Evolutionary conservation across 1,284 basidiomycete genomes (phyloP).

Genomic region (Ustilago loliicola): DNA sequence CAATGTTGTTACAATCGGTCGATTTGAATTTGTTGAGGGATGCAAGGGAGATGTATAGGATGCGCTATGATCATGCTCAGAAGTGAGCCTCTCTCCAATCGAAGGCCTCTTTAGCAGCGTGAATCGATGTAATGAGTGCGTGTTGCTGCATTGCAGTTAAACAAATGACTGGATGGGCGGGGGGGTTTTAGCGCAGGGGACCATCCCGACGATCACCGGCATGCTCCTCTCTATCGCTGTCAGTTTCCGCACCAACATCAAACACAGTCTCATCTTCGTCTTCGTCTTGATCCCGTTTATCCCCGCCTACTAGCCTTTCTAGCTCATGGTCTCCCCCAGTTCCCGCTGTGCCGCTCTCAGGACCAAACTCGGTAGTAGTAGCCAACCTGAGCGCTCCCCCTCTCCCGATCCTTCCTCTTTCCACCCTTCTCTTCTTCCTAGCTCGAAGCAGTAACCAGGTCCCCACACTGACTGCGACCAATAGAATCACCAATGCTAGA

Average conservation of each 20-base stretch:
- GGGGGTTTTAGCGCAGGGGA: slow-evolving; percentile 15
- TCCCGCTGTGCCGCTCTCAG: slow-evolving; percentile 32
- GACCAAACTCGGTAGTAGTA: slow-evolving; percentile 27
- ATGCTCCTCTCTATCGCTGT: slow-evolving; percentile 14
- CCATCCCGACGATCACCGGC: slow-evolving; percentile 11
- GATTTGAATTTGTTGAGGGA: slow-evolving; percentile 56
- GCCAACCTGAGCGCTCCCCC: slow-evolving; percentile 40
- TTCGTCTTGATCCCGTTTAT: slow-evolving; percentile 49
- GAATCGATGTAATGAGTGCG: neutral
- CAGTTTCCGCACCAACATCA: slow-evolving; percentile 72
- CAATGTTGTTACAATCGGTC: slow-evolving; percentile 54
- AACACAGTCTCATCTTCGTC: slow-evolving; percentile 70
- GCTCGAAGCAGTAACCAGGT: slow-evolving; percentile 81
- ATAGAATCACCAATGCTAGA: slow-evolving; percentile 82
- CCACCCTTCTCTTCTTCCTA: slow-evolving; percentile 71
- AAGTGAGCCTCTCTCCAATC: slow-evolving; percentile 2
- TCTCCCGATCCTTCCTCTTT: slow-evolving; percentile 28
- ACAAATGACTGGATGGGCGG: too few relatives aligned
- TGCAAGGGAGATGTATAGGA: slow-evolving; percentile 53
- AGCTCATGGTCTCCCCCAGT: slow-evolving; percentile 65
- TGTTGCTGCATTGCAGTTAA: neutral
- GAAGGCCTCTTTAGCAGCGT: neutral
- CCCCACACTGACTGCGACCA: slow-evolving; percentile 81
- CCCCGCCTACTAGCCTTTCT: slow-evolving; percentile 46
- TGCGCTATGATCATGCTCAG: slow-evolving; percentile 55